Percentiles rank a stretch among this genome's conserved stretches.
Evolutionary conservation across 139 green algal genomes (phyloP).

Genomic region (Chloropicon primus): DNA sequence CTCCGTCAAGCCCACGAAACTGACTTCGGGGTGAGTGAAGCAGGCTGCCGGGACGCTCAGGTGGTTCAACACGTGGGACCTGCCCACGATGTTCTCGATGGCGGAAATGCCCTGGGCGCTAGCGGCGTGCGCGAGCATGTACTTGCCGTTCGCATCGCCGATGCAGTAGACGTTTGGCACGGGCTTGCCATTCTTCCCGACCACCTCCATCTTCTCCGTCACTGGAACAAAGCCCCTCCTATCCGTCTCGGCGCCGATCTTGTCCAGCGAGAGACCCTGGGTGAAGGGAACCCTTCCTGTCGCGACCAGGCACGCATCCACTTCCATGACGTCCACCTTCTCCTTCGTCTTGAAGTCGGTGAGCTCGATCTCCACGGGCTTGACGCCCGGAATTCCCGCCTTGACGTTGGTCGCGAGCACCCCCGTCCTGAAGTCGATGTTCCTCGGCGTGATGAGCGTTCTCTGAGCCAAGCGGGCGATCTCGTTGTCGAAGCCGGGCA

Average conservation of each 20-base stretch:
- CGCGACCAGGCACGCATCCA: slow-evolving; percentile 74
- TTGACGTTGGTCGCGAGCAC: slow-evolving; percentile 87
- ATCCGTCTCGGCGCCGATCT: slow-evolving; percentile 63
- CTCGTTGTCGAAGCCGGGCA: slow-evolving; percentile 96
- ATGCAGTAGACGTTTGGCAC: slow-evolving; percentile 91
- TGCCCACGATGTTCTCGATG: slow-evolving; percentile 87
- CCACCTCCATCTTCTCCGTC: slow-evolving; percentile 81
- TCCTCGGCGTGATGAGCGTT: slow-evolving; percentile 78
- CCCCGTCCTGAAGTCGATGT: slow-evolving; percentile 76
- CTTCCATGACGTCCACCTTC: slow-evolving; percentile 8
- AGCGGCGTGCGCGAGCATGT: slow-evolving; percentile 71
- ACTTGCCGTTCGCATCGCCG: slow-evolving; percentile 89
- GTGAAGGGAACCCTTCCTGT: slow-evolving; percentile 79
- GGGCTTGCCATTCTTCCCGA: slow-evolving; percentile 10
- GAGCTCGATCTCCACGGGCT: slow-evolving; percentile 92
- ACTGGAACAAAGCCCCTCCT: slow-evolving; percentile 88
- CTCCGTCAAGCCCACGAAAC: slow-evolving; percentile 92
- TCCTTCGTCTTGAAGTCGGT: slow-evolving; percentile 94
- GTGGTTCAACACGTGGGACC: slow-evolving; percentile 86
- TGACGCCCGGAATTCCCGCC: slow-evolving; percentile 53
- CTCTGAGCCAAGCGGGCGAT: slow-evolving; percentile 83
- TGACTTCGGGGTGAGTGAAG: slow-evolving; percentile 98
- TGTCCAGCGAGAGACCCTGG: slow-evolving; percentile 67
- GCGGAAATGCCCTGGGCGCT: slow-evolving; percentile 22
- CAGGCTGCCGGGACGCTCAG: slow-evolving; percentile 82